Evolutionary conservation across 1,284 basidiomycete genomes (phyloP), one percentile per base, ranked within the genome.

Genomic region (Irpex rosettiformis): DNA sequence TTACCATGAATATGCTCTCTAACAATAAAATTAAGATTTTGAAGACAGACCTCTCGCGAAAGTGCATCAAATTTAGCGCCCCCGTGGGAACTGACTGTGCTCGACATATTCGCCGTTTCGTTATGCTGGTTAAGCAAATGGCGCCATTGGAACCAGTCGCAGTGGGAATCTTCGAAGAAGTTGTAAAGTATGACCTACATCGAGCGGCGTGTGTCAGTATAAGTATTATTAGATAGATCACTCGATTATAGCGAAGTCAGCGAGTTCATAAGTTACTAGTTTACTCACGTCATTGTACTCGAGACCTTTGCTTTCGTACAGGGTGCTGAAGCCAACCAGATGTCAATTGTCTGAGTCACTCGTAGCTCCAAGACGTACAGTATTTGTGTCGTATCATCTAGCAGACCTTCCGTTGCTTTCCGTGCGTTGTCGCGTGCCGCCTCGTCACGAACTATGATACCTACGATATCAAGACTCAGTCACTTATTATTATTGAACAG

Each of bases 291-390:
- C 88, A 62, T 89, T 79, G 65, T 89, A 89, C 66, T 89, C 88
- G 0, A 89, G 72, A 0, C 89, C 88, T 69, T 91, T 91, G 75
- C 82, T 84, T 52, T 91, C 85, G 61, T 86, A 87, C 0, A 89
- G 67, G 0, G 88, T 90, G 74, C 88, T 89, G 52, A 13, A 8
- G 4, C n/a, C n/a, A n/a, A n/a, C n/a, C n/a, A n/a, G 3, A 27
- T 37, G 1, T 10, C n/a, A 51, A 22, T 18, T 33, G 4, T 48
- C 8, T 6, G 22, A 13, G 11, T 18, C 4, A 30, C 4, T 10
- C 25, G 27, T 45, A 27, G 25, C 40, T 13, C 11, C 42, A 3
- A 18, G 3, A 61, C 80, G 61, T 59, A 86, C 86, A 87, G 73
- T 45, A 88, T 79, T 2, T 83, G 58, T n/a, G 82, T 83, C 11